Percentiles rank a stretch among this genome's conserved stretches.
phyloP scores from a whole-genome alignment of 345 rosid genomes.

The Camelina sativa region DNA sequence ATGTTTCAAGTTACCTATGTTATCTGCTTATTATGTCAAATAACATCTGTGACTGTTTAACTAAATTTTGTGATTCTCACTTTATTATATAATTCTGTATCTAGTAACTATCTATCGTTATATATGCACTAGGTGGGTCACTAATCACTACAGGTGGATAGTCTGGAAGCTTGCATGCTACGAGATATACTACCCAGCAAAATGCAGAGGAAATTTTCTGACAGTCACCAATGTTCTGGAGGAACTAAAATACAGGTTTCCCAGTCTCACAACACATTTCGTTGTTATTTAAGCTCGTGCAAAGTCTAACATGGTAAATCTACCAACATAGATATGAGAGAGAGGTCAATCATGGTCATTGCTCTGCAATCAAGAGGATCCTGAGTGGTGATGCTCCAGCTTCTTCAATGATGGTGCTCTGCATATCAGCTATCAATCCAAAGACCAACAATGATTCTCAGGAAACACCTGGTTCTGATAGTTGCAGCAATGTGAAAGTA shows the following conservation, averaged over 20 bases:
- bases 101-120: slow-evolving; percentile 18
- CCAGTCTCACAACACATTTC: background rate
- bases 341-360: slow-evolving; percentile 89
- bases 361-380: slow-evolving; percentile 86
- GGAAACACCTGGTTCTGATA: slow-evolving; percentile 47
- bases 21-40: slow-evolving; percentile 1
- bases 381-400: slow-evolving; percentile 85
- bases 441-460: slow-evolving; percentile 43
- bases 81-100: background rate
- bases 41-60: background rate
- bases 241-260: slow-evolving; percentile 93
- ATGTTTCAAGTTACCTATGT: slow-evolving; percentile 22
- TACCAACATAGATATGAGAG: slow-evolving; percentile 74
- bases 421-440: slow-evolving; percentile 64
- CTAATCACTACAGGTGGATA: slow-evolving; percentile 92
- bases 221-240: slow-evolving; percentile 81
- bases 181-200: slow-evolving; percentile 65
- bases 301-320: slow-evolving; percentile 33
- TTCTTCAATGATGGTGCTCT: slow-evolving; percentile 75
- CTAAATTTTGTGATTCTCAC: slow-evolving; percentile 9
- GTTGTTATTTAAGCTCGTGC: slow-evolving; percentile 20
- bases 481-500: slow-evolving; percentile 54
- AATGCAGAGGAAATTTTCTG: slow-evolving; percentile 63
- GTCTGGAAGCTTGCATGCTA: slow-evolving; percentile 93
- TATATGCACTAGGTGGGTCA: slow-evolving; percentile 71